phyloP scores from a whole-genome alignment of 2,329 filamentous ascomycete genomes.

The Penicillium sp. region DNA sequence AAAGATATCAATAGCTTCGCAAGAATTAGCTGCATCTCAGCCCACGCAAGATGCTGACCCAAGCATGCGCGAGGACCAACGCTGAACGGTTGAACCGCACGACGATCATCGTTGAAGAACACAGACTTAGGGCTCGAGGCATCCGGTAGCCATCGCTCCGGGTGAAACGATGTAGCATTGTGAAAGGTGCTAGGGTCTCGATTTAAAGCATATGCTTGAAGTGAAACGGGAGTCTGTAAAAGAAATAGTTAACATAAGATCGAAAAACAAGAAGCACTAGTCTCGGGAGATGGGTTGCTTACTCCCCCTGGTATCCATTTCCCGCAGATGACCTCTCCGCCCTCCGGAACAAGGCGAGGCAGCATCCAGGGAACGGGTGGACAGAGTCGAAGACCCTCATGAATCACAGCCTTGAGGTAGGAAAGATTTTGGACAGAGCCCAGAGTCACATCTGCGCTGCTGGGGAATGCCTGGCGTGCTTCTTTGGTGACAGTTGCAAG shows the following conservation, averaged over 20 bases:
- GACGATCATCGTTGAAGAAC: not conserved
- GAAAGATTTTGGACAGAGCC: constrained; percentile 49
- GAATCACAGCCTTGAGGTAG: constrained; percentile 73
- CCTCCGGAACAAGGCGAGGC: constrained; percentile 27
- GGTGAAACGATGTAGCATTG: not conserved
- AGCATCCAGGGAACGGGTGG: constrained; percentile 68
- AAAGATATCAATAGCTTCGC: not conserved
- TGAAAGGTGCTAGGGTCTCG: not conserved
- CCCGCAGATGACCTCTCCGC: not conserved
- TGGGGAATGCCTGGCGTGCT: not conserved
- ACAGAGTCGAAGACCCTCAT: constrained; percentile 69
- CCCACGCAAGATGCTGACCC: constrained; percentile 4
- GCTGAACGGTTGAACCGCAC: constrained; percentile 2
- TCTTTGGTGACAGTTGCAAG: not conserved
- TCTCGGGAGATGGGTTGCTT: not conserved
- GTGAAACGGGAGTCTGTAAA: not conserved
- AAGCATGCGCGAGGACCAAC: constrained; percentile 1
- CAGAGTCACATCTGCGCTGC: not conserved
- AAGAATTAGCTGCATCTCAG: constrained; percentile 1
- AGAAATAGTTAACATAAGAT: not conserved
- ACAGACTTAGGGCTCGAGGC: not conserved
- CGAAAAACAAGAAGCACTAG: not conserved
- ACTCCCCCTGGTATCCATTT: constrained; percentile 3
- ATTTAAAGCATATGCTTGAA: not conserved
- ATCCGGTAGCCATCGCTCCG: constrained; percentile 5